Percentiles rank a stretch among this genome's conserved stretches.
These are phyloP conservation scores for Delonix regia DNA, from an alignment of 306 rosid genomes.

Conservation along the genomic window DNA sequence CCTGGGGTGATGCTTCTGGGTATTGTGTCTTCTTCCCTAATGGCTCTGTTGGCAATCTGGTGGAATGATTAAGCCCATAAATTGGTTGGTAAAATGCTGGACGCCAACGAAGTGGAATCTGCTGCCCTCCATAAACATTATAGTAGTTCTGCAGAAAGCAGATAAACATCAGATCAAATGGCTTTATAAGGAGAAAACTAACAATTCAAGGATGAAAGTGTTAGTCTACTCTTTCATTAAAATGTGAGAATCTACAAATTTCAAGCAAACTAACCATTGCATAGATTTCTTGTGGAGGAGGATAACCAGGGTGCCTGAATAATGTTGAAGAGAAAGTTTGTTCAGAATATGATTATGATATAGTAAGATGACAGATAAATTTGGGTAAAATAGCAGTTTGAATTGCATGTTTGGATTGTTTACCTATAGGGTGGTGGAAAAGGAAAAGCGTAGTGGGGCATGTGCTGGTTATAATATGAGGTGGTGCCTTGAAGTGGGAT, in stretches of 20 bases:
- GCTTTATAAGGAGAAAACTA: too few relatives aligned
- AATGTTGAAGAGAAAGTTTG: slow-evolving; percentile 9
- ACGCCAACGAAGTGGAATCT: slow-evolving; percentile 37
- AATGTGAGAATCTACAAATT: not conserved
- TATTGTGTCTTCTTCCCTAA: slow-evolving; percentile 42
- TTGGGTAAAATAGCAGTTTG: not conserved
- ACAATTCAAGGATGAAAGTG: not conserved
- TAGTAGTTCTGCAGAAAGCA: slow-evolving; percentile 48
- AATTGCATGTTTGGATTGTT: slow-evolving; percentile 5
- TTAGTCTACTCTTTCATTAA: too few relatives aligned
- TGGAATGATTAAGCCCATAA: slow-evolving; percentile 41
- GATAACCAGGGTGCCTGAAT: slow-evolving; percentile 63
- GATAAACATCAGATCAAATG: not conserved
- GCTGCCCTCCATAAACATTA: slow-evolving; percentile 56
- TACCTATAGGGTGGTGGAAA: slow-evolving; percentile 53
- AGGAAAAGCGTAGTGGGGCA: slow-evolving; percentile 53
- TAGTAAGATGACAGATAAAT: not conserved
- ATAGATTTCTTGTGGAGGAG: slow-evolving; percentile 51
- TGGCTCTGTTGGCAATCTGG: slow-evolving; percentile 28
- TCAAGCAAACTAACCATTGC: slow-evolving; percentile 49
- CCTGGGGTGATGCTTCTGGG: slow-evolving; percentile 32
- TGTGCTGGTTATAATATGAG: slow-evolving; percentile 46
- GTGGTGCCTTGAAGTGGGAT: slow-evolving; percentile 44
- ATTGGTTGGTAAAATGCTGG: slow-evolving; percentile 44
- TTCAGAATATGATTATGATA: slow-evolving; percentile 14